Conservation (phyloP, 129 eudicot genomes). For the Artemisia annua region DNA sequence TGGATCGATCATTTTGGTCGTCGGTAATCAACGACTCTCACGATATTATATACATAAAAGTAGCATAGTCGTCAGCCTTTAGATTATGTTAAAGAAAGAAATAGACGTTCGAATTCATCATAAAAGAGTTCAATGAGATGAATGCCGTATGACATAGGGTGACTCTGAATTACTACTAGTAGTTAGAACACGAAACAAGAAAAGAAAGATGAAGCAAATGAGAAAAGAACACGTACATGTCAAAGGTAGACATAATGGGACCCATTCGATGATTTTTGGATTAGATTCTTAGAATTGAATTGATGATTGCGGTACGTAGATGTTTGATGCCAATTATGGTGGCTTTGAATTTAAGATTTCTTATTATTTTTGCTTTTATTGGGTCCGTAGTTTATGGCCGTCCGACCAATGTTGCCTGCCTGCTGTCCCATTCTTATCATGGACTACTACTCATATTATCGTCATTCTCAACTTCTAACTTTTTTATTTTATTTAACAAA, state of each 20-base stretch:
- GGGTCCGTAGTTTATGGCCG: constrained; percentile 42
- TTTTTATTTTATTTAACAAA: background rate
- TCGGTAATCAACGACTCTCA: too few relatives aligned
- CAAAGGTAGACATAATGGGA: constrained; percentile 17
- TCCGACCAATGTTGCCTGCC: constrained; percentile 42
- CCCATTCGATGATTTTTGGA: constrained; percentile 31
- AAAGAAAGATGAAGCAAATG: background rate
- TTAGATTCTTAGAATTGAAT: constrained; percentile 26
- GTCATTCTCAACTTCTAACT: background rate
- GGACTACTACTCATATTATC: constrained; percentile 27
- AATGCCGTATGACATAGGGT: too few relatives aligned
- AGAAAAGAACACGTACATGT: background rate
- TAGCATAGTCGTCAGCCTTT: too few relatives aligned
- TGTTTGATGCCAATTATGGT: constrained; percentile 32
- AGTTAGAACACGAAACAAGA: background rate
- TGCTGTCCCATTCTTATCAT: constrained; percentile 29
- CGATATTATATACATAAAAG: too few relatives aligned
- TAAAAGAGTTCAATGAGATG: too few relatives aligned
- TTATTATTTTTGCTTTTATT: constrained; percentile 8
- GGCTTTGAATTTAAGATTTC: constrained; percentile 34
- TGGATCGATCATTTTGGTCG: too few relatives aligned
- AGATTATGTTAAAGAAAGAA: too few relatives aligned
- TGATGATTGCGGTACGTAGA: constrained; percentile 40
- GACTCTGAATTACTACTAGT: background rate
- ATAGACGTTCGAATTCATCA: too few relatives aligned